These are phyloP conservation scores for Lathyrus sativus DNA, from an alignment of 306 rosid species.

Conservation along the genomic window DNA sequence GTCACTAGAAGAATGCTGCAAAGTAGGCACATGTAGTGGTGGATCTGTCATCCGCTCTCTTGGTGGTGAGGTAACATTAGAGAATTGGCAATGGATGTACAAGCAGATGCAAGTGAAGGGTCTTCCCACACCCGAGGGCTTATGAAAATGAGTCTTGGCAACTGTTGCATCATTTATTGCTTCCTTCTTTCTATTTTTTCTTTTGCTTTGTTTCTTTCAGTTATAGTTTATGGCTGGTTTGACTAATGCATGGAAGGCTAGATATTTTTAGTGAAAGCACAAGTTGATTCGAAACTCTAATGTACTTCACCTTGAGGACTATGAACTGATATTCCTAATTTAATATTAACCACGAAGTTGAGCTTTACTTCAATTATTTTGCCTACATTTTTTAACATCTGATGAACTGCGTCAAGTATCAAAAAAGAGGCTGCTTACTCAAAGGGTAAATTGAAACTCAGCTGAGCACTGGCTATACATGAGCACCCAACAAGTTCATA, in stretches of 20 bases:
- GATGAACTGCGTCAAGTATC: background rate
- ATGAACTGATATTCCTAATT: conserved; percentile 7
- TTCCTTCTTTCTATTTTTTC: background rate
- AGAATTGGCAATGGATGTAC: conserved; percentile 91
- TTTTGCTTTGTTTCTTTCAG: background rate
- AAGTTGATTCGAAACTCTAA: background rate
- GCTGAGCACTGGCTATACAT: too few relatives aligned
- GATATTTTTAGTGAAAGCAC: conserved; percentile 3
- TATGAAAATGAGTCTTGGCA: conserved; percentile 36
- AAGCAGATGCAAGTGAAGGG: conserved; percentile 79
- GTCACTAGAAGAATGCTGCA: conserved; percentile 87
- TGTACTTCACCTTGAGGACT: conserved; percentile 27
- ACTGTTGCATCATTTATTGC: background rate
- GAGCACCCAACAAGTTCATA: background rate
- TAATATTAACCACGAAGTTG: conserved; percentile 2
- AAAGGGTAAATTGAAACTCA: background rate
- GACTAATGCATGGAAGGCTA: conserved; percentile 26
- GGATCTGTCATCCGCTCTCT: conserved; percentile 86
- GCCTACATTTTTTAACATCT: background rate
- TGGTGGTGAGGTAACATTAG: conserved; percentile 85
- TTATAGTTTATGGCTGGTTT: conserved; percentile 21
- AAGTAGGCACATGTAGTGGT: conserved; percentile 88
- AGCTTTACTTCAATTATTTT: background rate
- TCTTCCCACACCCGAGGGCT: conserved; percentile 54
- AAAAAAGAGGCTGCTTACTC: background rate